These are phyloP conservation scores for Rhizopogon hawkerae DNA, from an alignment of 1,284 basidiomycete genomes.

Conservation along the genomic window DNA sequence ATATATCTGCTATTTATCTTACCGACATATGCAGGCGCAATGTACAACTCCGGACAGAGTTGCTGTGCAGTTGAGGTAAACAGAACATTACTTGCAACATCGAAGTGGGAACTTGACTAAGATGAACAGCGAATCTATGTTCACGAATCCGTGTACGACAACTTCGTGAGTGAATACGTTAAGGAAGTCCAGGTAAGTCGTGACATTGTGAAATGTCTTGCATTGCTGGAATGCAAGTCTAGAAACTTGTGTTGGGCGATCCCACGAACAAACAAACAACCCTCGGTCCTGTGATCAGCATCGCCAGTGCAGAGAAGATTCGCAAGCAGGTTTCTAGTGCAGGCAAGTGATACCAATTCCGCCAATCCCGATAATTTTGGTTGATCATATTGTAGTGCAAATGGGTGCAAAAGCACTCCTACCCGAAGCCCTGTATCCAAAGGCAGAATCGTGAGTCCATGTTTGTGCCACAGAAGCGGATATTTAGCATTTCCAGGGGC, in stretches of 20 bases:
- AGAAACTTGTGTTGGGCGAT: conserved; percentile 81
- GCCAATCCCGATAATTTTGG: not conserved
- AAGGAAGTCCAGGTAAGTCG: conserved; percentile 58
- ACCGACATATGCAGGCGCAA: conserved; percentile 47
- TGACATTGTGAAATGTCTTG: conserved; percentile 1
- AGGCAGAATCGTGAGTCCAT: conserved; percentile 52
- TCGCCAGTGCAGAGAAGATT: conserved; percentile 77
- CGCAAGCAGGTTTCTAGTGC: conserved; percentile 82
- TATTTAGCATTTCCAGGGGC: conserved; percentile 38
- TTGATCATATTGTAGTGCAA: conserved; percentile 38
- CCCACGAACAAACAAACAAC: conserved; percentile 68
- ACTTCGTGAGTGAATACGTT: conserved; percentile 72
- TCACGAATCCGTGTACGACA: conserved; percentile 74
- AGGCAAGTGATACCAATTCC: conserved; percentile 30
- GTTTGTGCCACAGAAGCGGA: not conserved
- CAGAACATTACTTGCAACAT: not conserved
- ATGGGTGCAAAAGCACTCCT: conserved; percentile 75
- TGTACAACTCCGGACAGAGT: conserved; percentile 95
- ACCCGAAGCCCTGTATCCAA: conserved; percentile 61
- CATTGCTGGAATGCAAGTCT: not conserved
- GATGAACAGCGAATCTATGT: conserved; percentile 80
- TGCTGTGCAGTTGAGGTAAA: conserved; percentile 78
- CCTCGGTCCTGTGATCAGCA: conserved; percentile 85
- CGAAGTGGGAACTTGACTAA: not conserved
- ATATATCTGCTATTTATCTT: not conserved